Base-by-base conservation (phyloP, 306 rosid genomes). In the Cercis canadensis region DNA sequence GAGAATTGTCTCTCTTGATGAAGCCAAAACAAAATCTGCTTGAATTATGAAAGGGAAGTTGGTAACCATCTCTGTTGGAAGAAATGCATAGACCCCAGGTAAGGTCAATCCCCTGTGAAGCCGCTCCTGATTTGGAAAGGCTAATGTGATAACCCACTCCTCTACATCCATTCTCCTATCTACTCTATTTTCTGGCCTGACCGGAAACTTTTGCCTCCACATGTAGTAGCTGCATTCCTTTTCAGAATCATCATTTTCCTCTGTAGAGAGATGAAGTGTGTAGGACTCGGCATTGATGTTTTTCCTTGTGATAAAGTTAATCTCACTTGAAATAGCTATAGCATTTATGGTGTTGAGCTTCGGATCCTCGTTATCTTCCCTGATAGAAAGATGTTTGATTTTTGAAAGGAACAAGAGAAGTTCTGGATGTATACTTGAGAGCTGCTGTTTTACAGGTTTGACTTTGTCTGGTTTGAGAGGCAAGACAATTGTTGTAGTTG, bases 41-140 rank as follows among this genome's bases (percentile, higher is more conserved):
- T 90, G 96, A 46, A 90, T 83, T 65, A 88, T 85, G 78, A 90
- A 90, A 0, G 97, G 97, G 15, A 90, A 88, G 51, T 78, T 68
- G 4, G 92, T 90, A 0, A 88, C 75, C 96, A 88, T 88, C 72
- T 85, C 87, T 8, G 97, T 88, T 5, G 97, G 97, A 60, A 90
- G 92, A 73, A 86, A 90, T 1, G 89, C 87, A 37, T 84, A 90
- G 29, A 90, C 61, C 43, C 97, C 96, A 8, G 89, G 84, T 5
- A 79, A 84, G 63, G 21, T 77, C 16, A 2, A 55, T 44, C 86
- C 90, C 53, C 81, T 64, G 4, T 41, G 16, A 63, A 85, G 86
- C 50, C 85, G 85, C 68, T 85, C 83, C 12, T 83, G 85, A 44
- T 51, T 19, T 18, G 96, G 92, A 70, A 90, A 90, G 34, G 90